Conservation (phyloP, 345 rosid species). For the Arabis hirsuta region DNA sequence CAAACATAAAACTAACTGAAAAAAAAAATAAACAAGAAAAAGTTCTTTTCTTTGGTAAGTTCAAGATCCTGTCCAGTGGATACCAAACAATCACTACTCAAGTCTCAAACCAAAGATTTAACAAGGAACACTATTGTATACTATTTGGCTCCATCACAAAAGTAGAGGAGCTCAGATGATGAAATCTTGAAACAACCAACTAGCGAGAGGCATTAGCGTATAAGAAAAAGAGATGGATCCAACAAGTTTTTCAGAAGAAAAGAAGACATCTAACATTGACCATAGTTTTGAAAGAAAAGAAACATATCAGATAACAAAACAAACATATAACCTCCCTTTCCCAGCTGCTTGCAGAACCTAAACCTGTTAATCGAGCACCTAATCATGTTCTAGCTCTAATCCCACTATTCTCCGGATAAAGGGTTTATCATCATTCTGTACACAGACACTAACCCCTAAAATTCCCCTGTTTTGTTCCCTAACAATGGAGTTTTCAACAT, state of each 20-base stretch:
- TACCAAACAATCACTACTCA: background rate
- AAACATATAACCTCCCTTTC: background rate
- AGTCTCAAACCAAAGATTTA: background rate
- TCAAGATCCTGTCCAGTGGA: background rate
- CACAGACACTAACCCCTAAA: constrained; percentile 30
- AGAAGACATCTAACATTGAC: background rate
- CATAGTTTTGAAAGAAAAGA: background rate
- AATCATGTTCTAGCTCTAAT: constrained; percentile 26
- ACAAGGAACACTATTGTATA: background rate
- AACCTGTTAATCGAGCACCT: constrained; percentile 34
- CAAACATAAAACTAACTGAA: constrained; percentile 8
- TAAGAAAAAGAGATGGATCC: constrained; percentile 16
- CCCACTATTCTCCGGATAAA: constrained; percentile 32
- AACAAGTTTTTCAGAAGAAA: constrained; percentile 16
- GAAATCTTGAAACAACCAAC: constrained; percentile 18
- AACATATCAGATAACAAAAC: constrained; percentile 16
- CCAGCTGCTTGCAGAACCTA: constrained; percentile 28
- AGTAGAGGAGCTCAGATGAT: background rate
- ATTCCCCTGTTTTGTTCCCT: constrained; percentile 13
- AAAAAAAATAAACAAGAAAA: background rate
- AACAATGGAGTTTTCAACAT: constrained; percentile 43
- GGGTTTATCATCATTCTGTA: constrained; percentile 38
- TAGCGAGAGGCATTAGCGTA: background rate
- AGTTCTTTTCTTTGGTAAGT: background rate
- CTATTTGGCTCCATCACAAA: constrained; percentile 16